Base-by-base conservation (phyloP, 1,139 yeast genomes). In the Yamadazyma atlantica region DNA sequence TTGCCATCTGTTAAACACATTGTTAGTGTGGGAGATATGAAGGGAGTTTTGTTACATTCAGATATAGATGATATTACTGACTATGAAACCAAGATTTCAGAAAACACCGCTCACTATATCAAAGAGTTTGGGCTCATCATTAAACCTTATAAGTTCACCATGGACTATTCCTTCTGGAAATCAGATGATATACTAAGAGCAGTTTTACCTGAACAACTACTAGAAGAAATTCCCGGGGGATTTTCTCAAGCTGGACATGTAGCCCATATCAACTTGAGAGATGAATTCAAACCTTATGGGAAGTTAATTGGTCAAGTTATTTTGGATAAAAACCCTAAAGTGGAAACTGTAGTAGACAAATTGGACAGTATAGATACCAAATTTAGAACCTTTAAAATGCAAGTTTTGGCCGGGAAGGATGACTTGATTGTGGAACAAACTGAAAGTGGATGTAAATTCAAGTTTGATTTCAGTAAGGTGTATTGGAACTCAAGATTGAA, bases 401-500 rank as follows among this genome's bases (percentile, higher is more conserved):
- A 90, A 45, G 82, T 94, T 0, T 69, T 94, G 39, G 98, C 97
- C 0, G 98, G 98, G 6, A 76, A 69, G 38, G 70, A 72, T 34
- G 78, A 84, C 50, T 77, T 87, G 46, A 57, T 80, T 30, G 98
- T 92, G 13, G 90, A 86, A 46, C 98, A 92, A 59, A 78, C 73
- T 47, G 98, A 94, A 58, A 80, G 94, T 43, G 88, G 88, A 24
- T 94, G 98, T 65, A 62, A 69, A 14, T 94, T 94, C 65, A 75
- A 69, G 34, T 92, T 94, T 61, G 96, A 94, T 58, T 94, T 94
- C 58, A 78, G 87, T 44, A 85, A 86, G 53, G 98, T 94, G 7
- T 94, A 94, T 62, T 94, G 99, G 99, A 94, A 94, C 61, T 88
- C 97, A 11, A 75, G 98, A 49, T 69, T 94, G 38, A 94, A 89